Evolutionary conservation across 352 stramenopile species (phyloP).

Genomic region (Phytophthora europaea): DNA sequence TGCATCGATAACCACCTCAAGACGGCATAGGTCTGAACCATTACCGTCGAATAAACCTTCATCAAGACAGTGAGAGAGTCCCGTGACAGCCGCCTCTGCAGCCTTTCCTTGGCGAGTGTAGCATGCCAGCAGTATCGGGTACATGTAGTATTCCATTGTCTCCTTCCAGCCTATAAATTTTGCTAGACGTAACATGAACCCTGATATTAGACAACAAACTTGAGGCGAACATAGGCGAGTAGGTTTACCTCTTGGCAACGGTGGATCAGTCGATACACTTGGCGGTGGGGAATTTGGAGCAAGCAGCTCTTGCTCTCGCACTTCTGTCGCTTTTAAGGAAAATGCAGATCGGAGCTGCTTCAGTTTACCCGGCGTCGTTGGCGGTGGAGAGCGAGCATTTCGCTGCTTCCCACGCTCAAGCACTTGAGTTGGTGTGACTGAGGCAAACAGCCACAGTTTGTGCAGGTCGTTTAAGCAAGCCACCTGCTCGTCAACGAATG

Average conservation of each 20-base stretch:
- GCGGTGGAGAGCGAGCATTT: constrained; percentile 15
- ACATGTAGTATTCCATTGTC: constrained; percentile 79
- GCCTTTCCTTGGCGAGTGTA: constrained; percentile 78
- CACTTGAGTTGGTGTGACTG: constrained; percentile 35
- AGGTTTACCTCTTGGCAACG: constrained; percentile 15
- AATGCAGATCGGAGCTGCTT: constrained; percentile 24
- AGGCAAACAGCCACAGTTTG: constrained; percentile 52
- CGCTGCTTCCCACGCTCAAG: constrained; percentile 6
- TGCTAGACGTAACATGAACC: constrained; percentile 19
- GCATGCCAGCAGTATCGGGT: constrained; percentile 78
- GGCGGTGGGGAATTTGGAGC: constrained; percentile 4
- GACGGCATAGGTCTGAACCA: constrained; percentile 45
- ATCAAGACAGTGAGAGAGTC: constrained; percentile 71
- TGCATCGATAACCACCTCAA: constrained; percentile 71
- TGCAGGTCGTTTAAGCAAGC: constrained; percentile 46
- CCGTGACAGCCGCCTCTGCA: constrained; percentile 57
- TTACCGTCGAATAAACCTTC: constrained; percentile 61
- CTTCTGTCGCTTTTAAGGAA: constrained; percentile 31
- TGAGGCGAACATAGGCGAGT: neutral
- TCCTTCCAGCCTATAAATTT: constrained; percentile 35
- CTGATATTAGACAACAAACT: neutral
- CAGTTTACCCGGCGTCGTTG: constrained; percentile 34
- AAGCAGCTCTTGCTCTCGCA: constrained; percentile 38
- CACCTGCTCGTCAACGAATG: constrained; percentile 30
- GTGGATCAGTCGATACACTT: neutral